Conservation (phyloP, 2,329 filamentous ascomycete species). For the Aspergillus sp. region DNA sequence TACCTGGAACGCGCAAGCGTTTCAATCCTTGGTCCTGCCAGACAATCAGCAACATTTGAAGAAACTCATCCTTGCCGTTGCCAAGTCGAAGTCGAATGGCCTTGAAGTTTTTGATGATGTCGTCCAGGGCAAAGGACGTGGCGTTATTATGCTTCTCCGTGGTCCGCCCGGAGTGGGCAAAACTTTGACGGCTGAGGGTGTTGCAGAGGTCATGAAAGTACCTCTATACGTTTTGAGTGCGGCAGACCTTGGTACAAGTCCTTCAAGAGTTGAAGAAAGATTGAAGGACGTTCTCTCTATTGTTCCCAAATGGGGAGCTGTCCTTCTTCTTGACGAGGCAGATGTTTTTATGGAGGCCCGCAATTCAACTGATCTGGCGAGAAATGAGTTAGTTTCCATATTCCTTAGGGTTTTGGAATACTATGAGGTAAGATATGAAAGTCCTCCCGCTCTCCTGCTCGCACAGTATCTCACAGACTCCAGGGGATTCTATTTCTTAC, state of each 20-base stretch:
- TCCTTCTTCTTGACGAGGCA: slow-evolving; percentile 51
- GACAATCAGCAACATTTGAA: slow-evolving; percentile 44
- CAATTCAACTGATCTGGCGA: slow-evolving; percentile 42
- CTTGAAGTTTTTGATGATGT: slow-evolving; percentile 51
- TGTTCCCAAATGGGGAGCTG: slow-evolving; percentile 53
- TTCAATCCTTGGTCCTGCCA: slow-evolving; percentile 53
- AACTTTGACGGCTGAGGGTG: slow-evolving; percentile 54
- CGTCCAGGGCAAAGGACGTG: slow-evolving; percentile 55
- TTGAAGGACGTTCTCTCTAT: slow-evolving; percentile 52
- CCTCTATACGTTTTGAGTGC: slow-evolving; percentile 53
- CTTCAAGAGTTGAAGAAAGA: slow-evolving; percentile 45
- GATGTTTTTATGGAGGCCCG: slow-evolving; percentile 32
- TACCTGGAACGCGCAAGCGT: slow-evolving; percentile 49
- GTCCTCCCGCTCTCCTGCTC: too few species aligned
- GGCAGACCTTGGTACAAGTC: slow-evolving; percentile 53
- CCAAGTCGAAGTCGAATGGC: slow-evolving; percentile 44
- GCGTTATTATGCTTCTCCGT: slow-evolving; percentile 54
- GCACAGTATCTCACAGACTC: slow-evolving; percentile 5
- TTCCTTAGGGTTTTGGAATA: slow-evolving; percentile 36
- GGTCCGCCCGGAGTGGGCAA: slow-evolving; percentile 59
- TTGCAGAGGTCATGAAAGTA: slow-evolving; percentile 54
- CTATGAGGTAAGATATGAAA: slow-evolving; percentile 27
- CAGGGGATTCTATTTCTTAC: slow-evolving; percentile 51
- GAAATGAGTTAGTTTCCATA: slow-evolving; percentile 50
- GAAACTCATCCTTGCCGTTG: slow-evolving; percentile 51